Evolutionary conservation across 2,329 filamentous ascomycete species (phyloP), one percentile per base, ranked within the genome.

Genomic region (Malbranchea zuffiana): DNA sequence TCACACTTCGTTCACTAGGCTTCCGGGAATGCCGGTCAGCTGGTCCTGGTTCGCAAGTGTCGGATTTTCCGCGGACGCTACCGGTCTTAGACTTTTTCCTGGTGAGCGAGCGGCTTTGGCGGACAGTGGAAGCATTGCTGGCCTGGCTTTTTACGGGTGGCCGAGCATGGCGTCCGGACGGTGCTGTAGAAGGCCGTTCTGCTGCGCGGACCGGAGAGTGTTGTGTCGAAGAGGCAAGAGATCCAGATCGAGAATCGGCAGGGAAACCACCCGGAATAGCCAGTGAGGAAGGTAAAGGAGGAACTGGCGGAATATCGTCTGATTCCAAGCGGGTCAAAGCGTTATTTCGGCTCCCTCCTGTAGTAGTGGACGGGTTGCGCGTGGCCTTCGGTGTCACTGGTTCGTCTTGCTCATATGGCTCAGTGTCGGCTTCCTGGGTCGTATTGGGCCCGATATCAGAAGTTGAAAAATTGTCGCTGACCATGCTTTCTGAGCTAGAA

Each of bases 401-500:
- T n/a, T n/a, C n/a, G n/a, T n/a, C n/a, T n/a, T n/a, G n/a, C n/a
- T n/a, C n/a, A n/a, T n/a, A n/a, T n/a, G n/a, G n/a, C n/a, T n/a
- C n/a, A n/a, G n/a, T n/a, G n/a, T n/a, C n/a, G n/a, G n/a, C n/a
- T n/a, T n/a, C n/a, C n/a, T n/a, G n/a, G n/a, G n/a, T n/a, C n/a
- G n/a, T n/a, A n/a, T n/a, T n/a, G 13, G 30, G 38, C n/a, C 40
- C 44, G 6, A 35, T 31, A 29, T 63, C 60, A 2, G 59, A 62
- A 8, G 49, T 41, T 13, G 60, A 59, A 42, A 52, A 59, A 6
- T 53, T 49, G 32, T 50, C 54, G 33, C 61, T 66, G 20, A 64
- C 50, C 57, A 66, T 62, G 45, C 64, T 67, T 31, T 66, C 64
- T 24, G 60, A 60, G 39, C 62, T 64, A 4, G 58, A 64, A 10